Percentiles rank a stretch among this genome's conserved stretches.
phyloP scores from a whole-genome alignment of 305 asterid genomes.

The Petunia hybrid region DNA sequence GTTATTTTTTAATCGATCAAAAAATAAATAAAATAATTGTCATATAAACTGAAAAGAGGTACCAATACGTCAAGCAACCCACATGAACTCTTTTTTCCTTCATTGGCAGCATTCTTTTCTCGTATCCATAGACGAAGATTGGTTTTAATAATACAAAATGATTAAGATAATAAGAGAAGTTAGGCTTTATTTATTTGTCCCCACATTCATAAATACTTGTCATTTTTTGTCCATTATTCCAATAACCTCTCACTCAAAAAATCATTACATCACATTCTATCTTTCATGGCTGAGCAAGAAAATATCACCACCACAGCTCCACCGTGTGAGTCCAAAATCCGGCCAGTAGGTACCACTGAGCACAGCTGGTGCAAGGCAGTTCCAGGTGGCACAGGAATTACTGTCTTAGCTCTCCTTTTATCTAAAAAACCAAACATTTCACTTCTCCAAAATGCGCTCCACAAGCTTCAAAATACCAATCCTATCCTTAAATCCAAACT shows the following conservation, averaged over 20 bases:
- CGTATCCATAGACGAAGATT: background rate
- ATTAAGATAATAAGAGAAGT: background rate
- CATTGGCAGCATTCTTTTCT: no score
- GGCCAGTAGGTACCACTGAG: slow-evolving; percentile 74
- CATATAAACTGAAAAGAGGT: no score
- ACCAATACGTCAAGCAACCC: no score
- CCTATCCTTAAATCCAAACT: slow-evolving; percentile 85
- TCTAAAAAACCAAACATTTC: slow-evolving; percentile 53
- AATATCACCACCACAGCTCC: slow-evolving; percentile 6
- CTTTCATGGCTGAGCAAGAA: slow-evolving; percentile 38
- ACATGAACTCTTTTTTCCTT: no score
- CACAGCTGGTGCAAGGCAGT: slow-evolving; percentile 95
- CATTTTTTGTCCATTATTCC: background rate
- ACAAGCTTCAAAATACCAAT: slow-evolving; percentile 62
- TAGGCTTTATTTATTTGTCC: background rate
- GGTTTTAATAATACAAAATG: background rate
- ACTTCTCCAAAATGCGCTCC: slow-evolving; percentile 61
- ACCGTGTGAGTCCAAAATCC: slow-evolving; percentile 41
- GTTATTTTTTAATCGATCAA: no score
- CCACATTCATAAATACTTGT: background rate
- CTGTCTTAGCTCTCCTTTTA: slow-evolving; percentile 71
- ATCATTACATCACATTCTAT: background rate
- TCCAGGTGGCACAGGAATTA: slow-evolving; percentile 85
- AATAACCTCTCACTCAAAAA: background rate
- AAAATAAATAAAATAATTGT: no score